These are phyloP conservation scores for Wilhelminamyces savonicus DNA, from an alignment of 805 yeast species.

Conservation along the genomic window DNA sequence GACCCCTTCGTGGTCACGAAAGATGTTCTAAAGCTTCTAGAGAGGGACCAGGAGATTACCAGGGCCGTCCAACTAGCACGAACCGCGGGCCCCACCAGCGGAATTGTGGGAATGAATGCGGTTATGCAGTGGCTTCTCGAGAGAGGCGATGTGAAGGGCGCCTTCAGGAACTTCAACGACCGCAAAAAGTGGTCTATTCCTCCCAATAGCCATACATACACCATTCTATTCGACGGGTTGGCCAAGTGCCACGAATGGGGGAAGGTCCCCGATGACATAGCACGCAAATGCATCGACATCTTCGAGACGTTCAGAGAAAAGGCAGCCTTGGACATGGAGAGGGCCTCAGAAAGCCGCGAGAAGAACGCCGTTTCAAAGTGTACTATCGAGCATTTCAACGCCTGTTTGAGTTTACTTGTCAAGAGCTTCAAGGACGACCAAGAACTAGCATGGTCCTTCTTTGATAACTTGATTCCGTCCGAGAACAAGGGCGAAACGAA, in stretches of 20 bases:
- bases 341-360: conserved; percentile 7
- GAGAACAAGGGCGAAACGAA: conserved; percentile 8
- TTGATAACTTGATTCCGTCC: conserved; percentile 20
- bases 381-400: conserved; percentile 27
- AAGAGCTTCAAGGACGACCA: conserved; percentile 29
- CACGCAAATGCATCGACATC: conserved; percentile 13
- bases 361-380: conserved; percentile 4
- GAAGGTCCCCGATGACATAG: conserved; percentile 11
- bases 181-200: conserved; percentile 59
- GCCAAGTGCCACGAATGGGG: conserved; percentile 30
- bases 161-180: conserved; percentile 44
- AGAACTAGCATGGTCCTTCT: conserved; percentile 30
- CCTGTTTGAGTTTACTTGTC: conserved; percentile 28
- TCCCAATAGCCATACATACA: conserved; percentile 39
- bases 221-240: conserved; percentile 30
- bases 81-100: conserved; percentile 39
- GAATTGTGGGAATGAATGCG: conserved; percentile 59
- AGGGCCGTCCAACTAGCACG: conserved; percentile 51
- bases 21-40: conserved; percentile 48
- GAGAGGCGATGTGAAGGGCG: conserved; percentile 38
- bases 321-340: conserved; percentile 8
- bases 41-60: conserved; percentile 36
- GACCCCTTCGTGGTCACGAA: conserved; percentile 53
- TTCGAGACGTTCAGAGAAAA: conserved; percentile 12
- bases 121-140: conserved; percentile 45